Conservation (phyloP, 768 basidiomycete genomes). For the Guyanaporus albipodus region DNA sequence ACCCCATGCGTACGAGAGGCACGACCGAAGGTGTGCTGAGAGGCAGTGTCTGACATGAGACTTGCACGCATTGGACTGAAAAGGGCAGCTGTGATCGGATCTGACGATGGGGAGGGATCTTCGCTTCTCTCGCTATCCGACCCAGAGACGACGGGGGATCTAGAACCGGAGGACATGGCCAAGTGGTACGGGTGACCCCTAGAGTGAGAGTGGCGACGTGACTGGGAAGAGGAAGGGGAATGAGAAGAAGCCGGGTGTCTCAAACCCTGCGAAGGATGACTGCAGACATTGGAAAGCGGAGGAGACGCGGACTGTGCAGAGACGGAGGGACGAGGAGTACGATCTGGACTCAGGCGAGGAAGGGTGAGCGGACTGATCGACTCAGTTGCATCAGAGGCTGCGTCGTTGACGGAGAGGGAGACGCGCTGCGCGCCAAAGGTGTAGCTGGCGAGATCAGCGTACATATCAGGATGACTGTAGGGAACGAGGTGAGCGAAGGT, state of each 20-base stretch:
- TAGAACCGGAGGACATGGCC: background rate
- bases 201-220: slow-evolving; percentile 15
- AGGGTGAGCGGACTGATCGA: slow-evolving; percentile 38
- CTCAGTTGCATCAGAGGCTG: slow-evolving; percentile 18
- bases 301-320: slow-evolving; percentile 15
- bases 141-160: slow-evolving; percentile 13
- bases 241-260: slow-evolving; percentile 23
- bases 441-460: slow-evolving; percentile 39
- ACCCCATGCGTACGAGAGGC: slow-evolving; percentile 32
- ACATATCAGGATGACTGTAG: slow-evolving; percentile 21
- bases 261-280: slow-evolving; percentile 32
- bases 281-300: slow-evolving; percentile 21
- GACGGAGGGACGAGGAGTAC: slow-evolving; percentile 45
- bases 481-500: background rate
- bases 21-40: slow-evolving; percentile 47
- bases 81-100: slow-evolving; percentile 23
- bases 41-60: slow-evolving; percentile 40
- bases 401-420: slow-evolving; percentile 15
- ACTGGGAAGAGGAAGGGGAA: slow-evolving; percentile 10
- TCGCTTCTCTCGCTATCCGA: slow-evolving; percentile 34
- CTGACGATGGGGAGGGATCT: slow-evolving; percentile 36
- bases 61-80: slow-evolving; percentile 19
- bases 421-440: slow-evolving; percentile 38
- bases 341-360: slow-evolving; percentile 32
- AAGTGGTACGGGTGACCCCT: background rate